Conservation (phyloP, 2,329 filamentous ascomycete genomes). For the Neofusicoccum cordaticola region DNA sequence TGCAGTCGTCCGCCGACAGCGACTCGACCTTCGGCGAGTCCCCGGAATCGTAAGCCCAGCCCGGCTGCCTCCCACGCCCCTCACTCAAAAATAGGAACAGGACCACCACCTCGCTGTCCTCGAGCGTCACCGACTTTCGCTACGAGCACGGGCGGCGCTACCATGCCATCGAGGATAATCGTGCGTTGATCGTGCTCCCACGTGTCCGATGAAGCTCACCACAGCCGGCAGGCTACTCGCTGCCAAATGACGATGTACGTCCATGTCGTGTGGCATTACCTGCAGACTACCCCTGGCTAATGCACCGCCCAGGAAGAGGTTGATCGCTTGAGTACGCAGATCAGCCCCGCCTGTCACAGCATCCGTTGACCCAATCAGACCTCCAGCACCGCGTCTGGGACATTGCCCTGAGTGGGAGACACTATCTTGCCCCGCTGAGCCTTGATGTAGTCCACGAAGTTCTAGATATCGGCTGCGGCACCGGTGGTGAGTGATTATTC, state of each 20-base stretch:
- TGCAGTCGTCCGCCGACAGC: neutral
- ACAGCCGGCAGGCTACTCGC: constrained; percentile 20
- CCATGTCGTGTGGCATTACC: neutral
- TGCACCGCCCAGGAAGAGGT: constrained; percentile 22
- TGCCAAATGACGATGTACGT: constrained; percentile 26
- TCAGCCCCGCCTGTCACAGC: neutral
- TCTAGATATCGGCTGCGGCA: constrained; percentile 27
- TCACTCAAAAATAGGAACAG: neutral
- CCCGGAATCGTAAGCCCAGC: neutral
- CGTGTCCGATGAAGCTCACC: neutral
- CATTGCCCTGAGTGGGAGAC: constrained; percentile 23
- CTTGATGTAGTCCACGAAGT: constrained; percentile 19
- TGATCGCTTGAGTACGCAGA: constrained; percentile 21
- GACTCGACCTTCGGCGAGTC: constrained; percentile 17
- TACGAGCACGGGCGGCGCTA: constrained; percentile 18
- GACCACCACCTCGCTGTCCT: constrained; percentile 18
- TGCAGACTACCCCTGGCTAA: neutral
- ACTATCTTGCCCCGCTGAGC: constrained; percentile 23
- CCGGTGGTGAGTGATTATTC: constrained; percentile 19
- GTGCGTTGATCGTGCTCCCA: neutral
- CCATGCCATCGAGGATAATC: constrained; percentile 17
- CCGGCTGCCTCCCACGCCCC: neutral
- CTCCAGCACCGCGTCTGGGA: constrained; percentile 27
- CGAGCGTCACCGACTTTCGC: constrained; percentile 13
- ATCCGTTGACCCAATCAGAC: constrained; percentile 17